Conservation (phyloP, 257 asterid genomes). For the Sherardia arvensis region DNA sequence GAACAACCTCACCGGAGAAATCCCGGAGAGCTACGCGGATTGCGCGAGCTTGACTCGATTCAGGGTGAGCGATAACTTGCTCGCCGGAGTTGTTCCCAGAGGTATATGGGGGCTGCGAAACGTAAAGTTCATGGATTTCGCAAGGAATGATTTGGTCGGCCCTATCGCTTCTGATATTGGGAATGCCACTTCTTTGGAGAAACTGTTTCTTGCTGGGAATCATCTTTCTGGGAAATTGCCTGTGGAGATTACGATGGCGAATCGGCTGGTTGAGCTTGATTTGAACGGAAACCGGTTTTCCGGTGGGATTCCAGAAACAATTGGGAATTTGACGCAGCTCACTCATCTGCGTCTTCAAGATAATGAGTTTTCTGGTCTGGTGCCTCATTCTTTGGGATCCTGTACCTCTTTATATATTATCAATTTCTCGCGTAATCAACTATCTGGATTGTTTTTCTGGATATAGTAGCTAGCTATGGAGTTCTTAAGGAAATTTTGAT, state of each 20-base stretch:
- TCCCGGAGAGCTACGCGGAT: slow-evolving; percentile 52
- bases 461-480: too few species aligned
- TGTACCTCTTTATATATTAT: slow-evolving; percentile 47
- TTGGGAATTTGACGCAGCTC: slow-evolving; percentile 52
- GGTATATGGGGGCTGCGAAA: slow-evolving; percentile 78
- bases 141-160: slow-evolving; percentile 49
- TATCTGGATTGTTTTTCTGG: too few species aligned
- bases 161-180: slow-evolving; percentile 46
- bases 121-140: slow-evolving; percentile 38
- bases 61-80: slow-evolving; percentile 53
- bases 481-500: too few species aligned
- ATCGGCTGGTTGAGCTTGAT: slow-evolving; percentile 40
- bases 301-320: slow-evolving; percentile 41
- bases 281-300: slow-evolving; percentile 52
- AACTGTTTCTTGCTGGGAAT: slow-evolving; percentile 39
- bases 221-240: slow-evolving; percentile 55
- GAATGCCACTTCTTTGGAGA: slow-evolving; percentile 42
- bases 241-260: slow-evolving; percentile 34
- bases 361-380: slow-evolving; percentile 48
- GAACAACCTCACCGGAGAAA: slow-evolving; percentile 66
- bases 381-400: slow-evolving; percentile 62
- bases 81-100: slow-evolving; percentile 58
- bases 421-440: slow-evolving; percentile 51
- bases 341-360: slow-evolving; percentile 37
- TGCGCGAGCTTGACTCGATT: slow-evolving; percentile 50